Evolutionary conservation across 441 rosid species (phyloP).

Genomic region (Erodium trifolium): DNA sequence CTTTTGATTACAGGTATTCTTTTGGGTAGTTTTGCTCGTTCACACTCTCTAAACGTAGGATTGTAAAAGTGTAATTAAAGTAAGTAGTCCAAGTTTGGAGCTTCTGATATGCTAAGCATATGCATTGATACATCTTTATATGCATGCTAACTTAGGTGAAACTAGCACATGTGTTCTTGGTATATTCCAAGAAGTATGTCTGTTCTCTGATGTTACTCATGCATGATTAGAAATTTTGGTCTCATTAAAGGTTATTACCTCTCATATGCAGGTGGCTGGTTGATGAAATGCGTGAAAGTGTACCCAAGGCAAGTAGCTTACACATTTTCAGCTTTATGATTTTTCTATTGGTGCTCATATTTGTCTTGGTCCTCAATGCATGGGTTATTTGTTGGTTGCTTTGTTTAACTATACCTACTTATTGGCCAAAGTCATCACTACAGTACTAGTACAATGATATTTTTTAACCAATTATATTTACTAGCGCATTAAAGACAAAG

Average conservation of each 20-base stretch:
- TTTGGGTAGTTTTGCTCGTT: constrained; percentile 10
- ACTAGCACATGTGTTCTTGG: constrained; percentile 9
- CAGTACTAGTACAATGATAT: background rate
- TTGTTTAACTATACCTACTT: background rate
- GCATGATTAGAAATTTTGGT: background rate
- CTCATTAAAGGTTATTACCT: constrained; percentile 27
- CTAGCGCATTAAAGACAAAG: background rate
- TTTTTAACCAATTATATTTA: background rate
- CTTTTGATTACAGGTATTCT: constrained; percentile 80
- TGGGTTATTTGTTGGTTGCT: background rate
- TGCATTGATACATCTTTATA: background rate
- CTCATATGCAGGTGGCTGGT: constrained; percentile 69
- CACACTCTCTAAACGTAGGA: background rate
- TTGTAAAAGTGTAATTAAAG: background rate
- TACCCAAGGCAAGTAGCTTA: constrained; percentile 71
- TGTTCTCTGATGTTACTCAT: constrained; percentile 7
- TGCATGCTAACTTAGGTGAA: background rate
- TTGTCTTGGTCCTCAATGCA: background rate
- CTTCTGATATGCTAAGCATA: constrained; percentile 10
- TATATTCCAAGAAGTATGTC: background rate
- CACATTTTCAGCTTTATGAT: constrained; percentile 1
- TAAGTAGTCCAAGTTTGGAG: constrained; percentile 2
- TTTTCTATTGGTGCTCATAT: background rate
- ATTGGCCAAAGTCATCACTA: background rate
- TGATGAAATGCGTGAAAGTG: constrained; percentile 79